Percentiles rank a stretch among this genome's conserved stretches.
These are phyloP conservation scores for Spergularia azorica DNA, from an alignment of 179 eudicot genomes.

Conservation along the genomic window DNA sequence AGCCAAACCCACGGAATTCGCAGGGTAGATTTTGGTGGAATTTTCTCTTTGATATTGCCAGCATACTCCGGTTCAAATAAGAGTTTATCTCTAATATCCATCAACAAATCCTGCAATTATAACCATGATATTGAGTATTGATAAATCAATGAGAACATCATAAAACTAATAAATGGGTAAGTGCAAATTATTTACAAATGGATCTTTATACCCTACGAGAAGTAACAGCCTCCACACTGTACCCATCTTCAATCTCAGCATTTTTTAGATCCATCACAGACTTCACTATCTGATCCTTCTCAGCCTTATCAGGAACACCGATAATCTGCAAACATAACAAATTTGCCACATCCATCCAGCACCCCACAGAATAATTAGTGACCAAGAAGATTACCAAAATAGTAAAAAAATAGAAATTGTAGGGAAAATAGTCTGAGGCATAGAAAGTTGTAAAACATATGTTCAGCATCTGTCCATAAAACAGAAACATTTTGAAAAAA, in stretches of 20 bases:
- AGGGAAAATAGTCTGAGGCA: not conserved
- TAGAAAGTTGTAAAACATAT: not conserved
- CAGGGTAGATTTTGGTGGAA: slow-evolving; percentile 80
- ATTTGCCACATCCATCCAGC: not conserved
- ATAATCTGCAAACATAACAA: slow-evolving; percentile 55
- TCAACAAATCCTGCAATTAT: slow-evolving; percentile 68
- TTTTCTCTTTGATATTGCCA: slow-evolving; percentile 76
- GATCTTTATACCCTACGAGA: slow-evolving; percentile 68
- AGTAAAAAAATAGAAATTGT: not conserved
- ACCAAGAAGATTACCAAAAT: not conserved
- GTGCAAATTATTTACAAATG: slow-evolving; percentile 18
- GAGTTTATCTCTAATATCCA: slow-evolving; percentile 97
- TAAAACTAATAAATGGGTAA: not conserved
- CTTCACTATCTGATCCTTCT: slow-evolving; percentile 97
- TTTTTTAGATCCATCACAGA: slow-evolving; percentile 79
- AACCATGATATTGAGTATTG: slow-evolving; percentile 7
- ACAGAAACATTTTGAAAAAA: no score
- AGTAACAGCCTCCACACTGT: slow-evolving; percentile 69
- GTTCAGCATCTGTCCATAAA: not conserved
- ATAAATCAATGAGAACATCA: not conserved
- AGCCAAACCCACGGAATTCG: slow-evolving; percentile 95
- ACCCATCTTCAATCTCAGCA: slow-evolving; percentile 95
- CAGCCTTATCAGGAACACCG: slow-evolving; percentile 81
- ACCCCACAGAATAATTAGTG: slow-evolving; percentile 3
- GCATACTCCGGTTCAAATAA: slow-evolving; percentile 98